Percentiles rank a stretch among this genome's conserved stretches.
Conservation (phyloP, 805 yeast genomes). For the Teunomyces barrocoloradensis region DNA sequence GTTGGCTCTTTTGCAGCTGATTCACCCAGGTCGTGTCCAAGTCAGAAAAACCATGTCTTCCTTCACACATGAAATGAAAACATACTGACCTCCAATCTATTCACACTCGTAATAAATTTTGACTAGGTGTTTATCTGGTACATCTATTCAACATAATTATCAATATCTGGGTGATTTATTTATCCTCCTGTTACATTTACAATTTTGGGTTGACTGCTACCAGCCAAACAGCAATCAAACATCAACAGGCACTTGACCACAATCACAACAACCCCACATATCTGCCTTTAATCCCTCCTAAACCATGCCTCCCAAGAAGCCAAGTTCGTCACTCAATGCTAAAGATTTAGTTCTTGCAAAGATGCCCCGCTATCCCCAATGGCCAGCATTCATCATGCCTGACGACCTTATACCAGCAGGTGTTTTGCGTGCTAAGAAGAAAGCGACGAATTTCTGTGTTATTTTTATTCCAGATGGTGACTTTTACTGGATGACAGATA, state of each 20-base stretch:
- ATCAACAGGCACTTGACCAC: neutral
- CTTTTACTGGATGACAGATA: conserved; percentile 43
- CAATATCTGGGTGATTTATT: neutral
- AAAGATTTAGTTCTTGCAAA: conserved; percentile 44
- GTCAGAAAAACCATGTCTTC: neutral
- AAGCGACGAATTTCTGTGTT: conserved; percentile 37
- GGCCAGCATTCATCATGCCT: conserved; percentile 53
- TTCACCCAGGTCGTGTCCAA: neutral
- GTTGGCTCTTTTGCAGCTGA: conserved; percentile 2
- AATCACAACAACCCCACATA: neutral
- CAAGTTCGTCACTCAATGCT: conserved; percentile 21
- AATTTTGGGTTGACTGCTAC: neutral
- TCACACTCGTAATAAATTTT: neutral
- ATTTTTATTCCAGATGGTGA: conserved; percentile 48
- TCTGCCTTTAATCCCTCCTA: neutral
- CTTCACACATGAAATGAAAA: conserved; percentile 4
- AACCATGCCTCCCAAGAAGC: conserved; percentile 37
- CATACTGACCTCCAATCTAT: neutral
- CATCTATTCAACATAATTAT: neutral
- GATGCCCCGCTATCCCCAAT: conserved; percentile 44
- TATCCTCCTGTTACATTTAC: neutral
- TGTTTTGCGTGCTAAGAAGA: conserved; percentile 35
- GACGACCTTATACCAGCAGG: conserved; percentile 32
- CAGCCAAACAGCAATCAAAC: neutral
- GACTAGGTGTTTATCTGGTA: conserved; percentile 1